Conservation (phyloP, 1,139 yeast species). For the Scheffersomyces parashehatae region DNA sequence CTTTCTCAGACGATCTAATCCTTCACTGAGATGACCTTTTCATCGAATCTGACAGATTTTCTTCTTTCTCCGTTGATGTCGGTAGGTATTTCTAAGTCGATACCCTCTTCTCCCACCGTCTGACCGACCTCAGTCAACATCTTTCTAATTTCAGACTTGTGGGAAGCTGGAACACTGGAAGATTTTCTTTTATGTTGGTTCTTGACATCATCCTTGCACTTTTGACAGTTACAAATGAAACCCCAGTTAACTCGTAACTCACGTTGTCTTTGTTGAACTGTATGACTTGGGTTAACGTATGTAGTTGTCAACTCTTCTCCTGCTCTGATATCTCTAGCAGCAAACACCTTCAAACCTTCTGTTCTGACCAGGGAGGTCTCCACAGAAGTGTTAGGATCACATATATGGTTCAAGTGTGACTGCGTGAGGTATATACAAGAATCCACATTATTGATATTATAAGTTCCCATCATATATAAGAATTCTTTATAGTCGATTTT, state of each 20-base stretch:
- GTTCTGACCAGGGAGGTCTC: conserved; percentile 46
- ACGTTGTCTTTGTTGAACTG: conserved; percentile 63
- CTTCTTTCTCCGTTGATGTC: conserved; percentile 49
- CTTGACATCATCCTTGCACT: conserved; percentile 62
- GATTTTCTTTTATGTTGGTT: conserved; percentile 40
- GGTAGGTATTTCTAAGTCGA: conserved; percentile 50
- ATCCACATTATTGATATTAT: conserved; percentile 71
- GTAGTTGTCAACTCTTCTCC: conserved; percentile 72
- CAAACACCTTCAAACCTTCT: conserved; percentile 59
- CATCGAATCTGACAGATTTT: conserved; percentile 74
- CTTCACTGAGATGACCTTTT: conserved; percentile 51
- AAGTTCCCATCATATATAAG: conserved; percentile 65
- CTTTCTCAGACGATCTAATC: not conserved
- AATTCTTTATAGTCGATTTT: conserved; percentile 54
- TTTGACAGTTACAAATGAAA: conserved; percentile 66
- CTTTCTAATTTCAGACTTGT: conserved; percentile 46
- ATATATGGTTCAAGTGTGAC: conserved; percentile 75
- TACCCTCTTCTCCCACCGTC: conserved; percentile 40
- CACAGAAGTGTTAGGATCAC: conserved; percentile 70
- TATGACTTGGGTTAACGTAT: conserved; percentile 69
- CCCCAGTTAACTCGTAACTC: conserved; percentile 82
- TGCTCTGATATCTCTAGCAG: conserved; percentile 56
- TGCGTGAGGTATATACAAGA: conserved; percentile 62
- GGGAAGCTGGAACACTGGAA: conserved; percentile 14
- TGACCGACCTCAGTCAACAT: conserved; percentile 42